These are phyloP conservation scores for Calycina herbarum DNA, from an alignment of 2,329 filamentous ascomycete genomes.

Conservation along the genomic window DNA sequence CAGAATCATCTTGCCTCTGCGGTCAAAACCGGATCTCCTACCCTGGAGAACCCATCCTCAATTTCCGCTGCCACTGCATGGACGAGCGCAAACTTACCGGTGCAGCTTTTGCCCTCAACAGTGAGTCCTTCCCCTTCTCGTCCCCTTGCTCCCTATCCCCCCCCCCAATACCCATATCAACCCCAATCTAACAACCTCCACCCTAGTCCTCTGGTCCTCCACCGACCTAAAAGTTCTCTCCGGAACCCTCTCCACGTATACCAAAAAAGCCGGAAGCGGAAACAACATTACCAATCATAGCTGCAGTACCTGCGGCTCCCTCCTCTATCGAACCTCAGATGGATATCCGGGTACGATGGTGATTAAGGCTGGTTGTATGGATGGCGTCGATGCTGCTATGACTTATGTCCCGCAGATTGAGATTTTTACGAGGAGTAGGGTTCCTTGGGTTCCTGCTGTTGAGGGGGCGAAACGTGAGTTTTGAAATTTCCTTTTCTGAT, in stretches of 20 bases:
- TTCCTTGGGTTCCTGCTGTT: conserved; percentile 23
- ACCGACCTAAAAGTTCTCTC: conserved; percentile 12
- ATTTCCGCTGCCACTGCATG: conserved; percentile 27
- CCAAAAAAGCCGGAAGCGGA: conserved; percentile 22
- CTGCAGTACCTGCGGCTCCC: conserved; percentile 18
- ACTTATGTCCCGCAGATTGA: conserved; percentile 28
- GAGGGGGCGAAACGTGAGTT: conserved; percentile 27
- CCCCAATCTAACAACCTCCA: too few relatives aligned
- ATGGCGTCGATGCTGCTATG: conserved; percentile 21
- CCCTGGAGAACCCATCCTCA: conserved; percentile 18
- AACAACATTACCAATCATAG: conserved; percentile 25
- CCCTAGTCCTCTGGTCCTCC: too few relatives aligned
- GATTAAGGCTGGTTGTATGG: conserved; percentile 30
- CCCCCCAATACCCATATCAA: conserved; percentile 14
- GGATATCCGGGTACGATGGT: conserved; percentile 24
- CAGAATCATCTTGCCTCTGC: too few relatives aligned
- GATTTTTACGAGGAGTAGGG: conserved; percentile 28
- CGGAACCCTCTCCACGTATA: conserved; percentile 22
- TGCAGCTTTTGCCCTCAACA: conserved; percentile 21
- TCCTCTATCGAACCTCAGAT: conserved; percentile 20
- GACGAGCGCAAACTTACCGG: conserved; percentile 31
- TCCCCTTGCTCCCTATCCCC: not conserved
- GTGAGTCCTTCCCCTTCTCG: too few relatives aligned
- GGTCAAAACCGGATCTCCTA: conserved; percentile 19
- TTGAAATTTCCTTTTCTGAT: conserved; percentile 11